Conservation (phyloP, 2,329 filamentous ascomycete genomes). For the Phaeosphaeria sp. region DNA sequence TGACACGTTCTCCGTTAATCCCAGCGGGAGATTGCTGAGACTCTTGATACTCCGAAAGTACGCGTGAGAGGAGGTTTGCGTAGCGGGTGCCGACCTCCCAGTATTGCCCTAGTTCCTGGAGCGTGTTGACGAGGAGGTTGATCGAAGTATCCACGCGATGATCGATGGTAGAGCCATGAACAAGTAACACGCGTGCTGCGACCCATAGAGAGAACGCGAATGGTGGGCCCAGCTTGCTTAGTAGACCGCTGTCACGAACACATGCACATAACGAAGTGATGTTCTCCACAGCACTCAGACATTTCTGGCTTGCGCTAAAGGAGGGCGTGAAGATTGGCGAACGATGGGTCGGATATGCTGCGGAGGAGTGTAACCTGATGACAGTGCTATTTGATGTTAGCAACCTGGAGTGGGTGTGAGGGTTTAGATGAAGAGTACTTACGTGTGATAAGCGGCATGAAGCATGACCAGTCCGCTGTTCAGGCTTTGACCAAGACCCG, state of each 20-base stretch:
- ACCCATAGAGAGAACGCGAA: slow-evolving; percentile 96
- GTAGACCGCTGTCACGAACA: slow-evolving; percentile 74
- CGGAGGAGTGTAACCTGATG: slow-evolving; percentile 88
- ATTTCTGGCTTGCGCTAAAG: slow-evolving; percentile 83
- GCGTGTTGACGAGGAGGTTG: slow-evolving; percentile 79
- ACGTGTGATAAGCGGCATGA: slow-evolving; percentile 88
- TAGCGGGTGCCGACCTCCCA: slow-evolving; percentile 90
- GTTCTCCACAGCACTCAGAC: slow-evolving; percentile 73
- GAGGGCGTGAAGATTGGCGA: slow-evolving; percentile 90
- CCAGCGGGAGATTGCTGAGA: slow-evolving; percentile 67
- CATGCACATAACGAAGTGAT: slow-evolving; percentile 81
- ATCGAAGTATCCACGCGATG: slow-evolving; percentile 82
- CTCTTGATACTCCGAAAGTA: slow-evolving; percentile 85
- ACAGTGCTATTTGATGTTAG: slow-evolving; percentile 65
- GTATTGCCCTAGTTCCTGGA: slow-evolving; percentile 79
- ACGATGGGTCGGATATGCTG: slow-evolving; percentile 87
- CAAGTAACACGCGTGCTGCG: slow-evolving; percentile 82
- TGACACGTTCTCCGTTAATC: slow-evolving; percentile 72
- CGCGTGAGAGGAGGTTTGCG: slow-evolving; percentile 77
- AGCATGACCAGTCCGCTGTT: slow-evolving; percentile 91
- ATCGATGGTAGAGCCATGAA: slow-evolving; percentile 89
- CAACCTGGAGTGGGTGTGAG: too few relatives aligned
- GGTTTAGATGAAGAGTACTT: too few relatives aligned
- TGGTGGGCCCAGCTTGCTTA: slow-evolving; percentile 83
- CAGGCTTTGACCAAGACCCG: slow-evolving; percentile 70